Evolutionary conservation across 1,284 basidiomycete species (phyloP), one percentile per base, ranked within the genome.

Genomic region (Phaffia rhodozyma): DNA sequence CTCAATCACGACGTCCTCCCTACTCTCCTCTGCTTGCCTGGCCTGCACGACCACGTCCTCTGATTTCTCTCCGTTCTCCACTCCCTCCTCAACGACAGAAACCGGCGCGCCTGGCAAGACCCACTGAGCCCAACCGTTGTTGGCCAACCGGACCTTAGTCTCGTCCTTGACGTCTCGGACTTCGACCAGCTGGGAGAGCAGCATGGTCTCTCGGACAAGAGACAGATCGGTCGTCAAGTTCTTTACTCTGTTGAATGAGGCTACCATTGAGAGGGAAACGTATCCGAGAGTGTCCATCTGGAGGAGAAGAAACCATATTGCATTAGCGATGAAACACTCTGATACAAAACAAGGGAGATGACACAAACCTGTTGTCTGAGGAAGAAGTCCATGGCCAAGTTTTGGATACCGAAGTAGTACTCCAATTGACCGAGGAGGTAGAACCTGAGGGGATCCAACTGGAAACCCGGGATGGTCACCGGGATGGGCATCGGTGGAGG

Each of bases 231-330:
- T 73, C 6, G 89, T 89, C 65, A 92, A 74, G 62, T 79, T 79
- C 70, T 80, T 82, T 66, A 94, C 82, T 52, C 91, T 85, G 70
- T 89, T 90, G 80, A 94, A 96, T 13, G 87, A 87, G 5, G 87
- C 86, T 63, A 96, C 81, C 63, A 90, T 78, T 13, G 81, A 70
- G 53, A 93, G 86, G 25, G 86, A 82, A 62, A 96, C 86, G 89
- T 90, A 96, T 21, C 91, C 91, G 67, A 82, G 79, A 3, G 82
- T 80, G 72, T 94, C 89, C 91, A 96, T 93, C 90, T 94, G 70
- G 25, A 32, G 25, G 49, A 53, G 63, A 43, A 27, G 18, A 29
- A 29, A 16, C 2, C 13, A 43, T 11, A 11, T 16, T 43, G 5
- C 13, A 11, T 43, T 11, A 43, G 16, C 11, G 18, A 32, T 20